Conservation (phyloP, 2,329 filamentous ascomycete species). For the Cladophialophora yegresii region DNA sequence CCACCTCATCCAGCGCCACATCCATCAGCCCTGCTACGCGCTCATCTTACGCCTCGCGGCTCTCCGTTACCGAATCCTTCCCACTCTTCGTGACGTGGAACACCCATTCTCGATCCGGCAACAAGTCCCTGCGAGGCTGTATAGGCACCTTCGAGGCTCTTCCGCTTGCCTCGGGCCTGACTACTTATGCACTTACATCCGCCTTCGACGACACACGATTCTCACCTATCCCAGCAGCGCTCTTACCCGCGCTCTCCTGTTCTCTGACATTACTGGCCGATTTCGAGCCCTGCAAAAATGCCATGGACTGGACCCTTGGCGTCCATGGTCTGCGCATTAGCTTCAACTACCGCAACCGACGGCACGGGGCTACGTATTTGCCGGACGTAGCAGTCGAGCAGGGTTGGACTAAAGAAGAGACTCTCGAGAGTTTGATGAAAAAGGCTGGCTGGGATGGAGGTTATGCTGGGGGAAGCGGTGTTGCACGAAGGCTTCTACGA, state of each 20-base stretch:
- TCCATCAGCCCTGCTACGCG: conserved; percentile 51
- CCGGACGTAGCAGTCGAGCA: conserved; percentile 91
- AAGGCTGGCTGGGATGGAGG: conserved; percentile 88
- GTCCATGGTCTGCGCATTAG: conserved; percentile 83
- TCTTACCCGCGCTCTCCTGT: conserved; percentile 53
- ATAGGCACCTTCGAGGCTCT: conserved; percentile 90
- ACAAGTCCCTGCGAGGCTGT: conserved; percentile 79
- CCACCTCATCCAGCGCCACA: conserved; percentile 51
- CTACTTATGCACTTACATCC: conserved; percentile 80
- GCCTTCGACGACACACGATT: conserved; percentile 67
- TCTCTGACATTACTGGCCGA: conserved; percentile 80
- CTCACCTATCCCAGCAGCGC: conserved; percentile 55
- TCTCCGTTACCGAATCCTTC: conserved; percentile 51
- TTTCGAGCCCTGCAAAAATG: conserved; percentile 73
- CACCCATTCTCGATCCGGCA: conserved; percentile 62
- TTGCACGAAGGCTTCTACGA: conserved; percentile 44
- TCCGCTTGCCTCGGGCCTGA: conserved; percentile 70
- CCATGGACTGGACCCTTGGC: conserved; percentile 84
- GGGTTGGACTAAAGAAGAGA: conserved; percentile 92
- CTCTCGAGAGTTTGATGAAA: conserved; percentile 82
- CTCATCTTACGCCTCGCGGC: conserved; percentile 44
- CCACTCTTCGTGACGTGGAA: conserved; percentile 98
- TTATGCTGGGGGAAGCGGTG: conserved; percentile 37
- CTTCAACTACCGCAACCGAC: conserved; percentile 65
- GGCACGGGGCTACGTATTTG: conserved; percentile 85